Conservation (phyloP, 768 basidiomycete species). For the Agrocybe pediades region DNA sequence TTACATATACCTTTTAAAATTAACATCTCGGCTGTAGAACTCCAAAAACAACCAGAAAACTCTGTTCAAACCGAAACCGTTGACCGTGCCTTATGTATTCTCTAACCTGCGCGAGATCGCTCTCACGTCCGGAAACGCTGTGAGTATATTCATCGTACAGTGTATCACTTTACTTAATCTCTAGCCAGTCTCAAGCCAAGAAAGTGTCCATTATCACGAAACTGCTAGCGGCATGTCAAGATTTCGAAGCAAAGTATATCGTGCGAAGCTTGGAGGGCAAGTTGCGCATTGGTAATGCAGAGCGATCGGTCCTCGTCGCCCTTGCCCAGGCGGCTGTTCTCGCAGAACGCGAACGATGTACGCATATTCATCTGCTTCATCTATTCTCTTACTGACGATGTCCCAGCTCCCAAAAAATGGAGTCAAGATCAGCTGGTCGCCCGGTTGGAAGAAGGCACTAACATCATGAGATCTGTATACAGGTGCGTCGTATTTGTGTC, state of each 20-base stretch:
- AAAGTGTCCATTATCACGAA: conserved; percentile 96
- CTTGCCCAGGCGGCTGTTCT: conserved; percentile 89
- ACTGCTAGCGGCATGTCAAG: conserved; percentile 89
- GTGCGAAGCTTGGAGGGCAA: conserved; percentile 96
- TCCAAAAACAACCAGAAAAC: conserved; percentile 94
- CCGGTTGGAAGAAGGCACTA: conserved; percentile 75
- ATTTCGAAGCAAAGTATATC: conserved; percentile 93
- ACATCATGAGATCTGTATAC: conserved; percentile 86
- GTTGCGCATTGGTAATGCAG: conserved; percentile 94
- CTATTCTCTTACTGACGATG: conserved; percentile 5
- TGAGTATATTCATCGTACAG: conserved; percentile 28
- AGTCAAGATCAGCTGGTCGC: conserved; percentile 70
- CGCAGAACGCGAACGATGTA: conserved; percentile 71
- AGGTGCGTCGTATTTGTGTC: conserved; percentile 52
- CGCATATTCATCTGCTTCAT: conserved; percentile 10
- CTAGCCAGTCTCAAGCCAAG: conserved; percentile 81
- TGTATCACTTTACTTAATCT: neutral
- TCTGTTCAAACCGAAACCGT: conserved; percentile 89
- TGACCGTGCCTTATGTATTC: conserved; percentile 90
- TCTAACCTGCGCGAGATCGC: conserved; percentile 91
- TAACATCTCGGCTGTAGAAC: conserved; percentile 49
- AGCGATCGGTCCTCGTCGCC: conserved; percentile 93
- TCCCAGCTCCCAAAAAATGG: conserved; percentile 70
- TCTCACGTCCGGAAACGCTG: conserved; percentile 78
- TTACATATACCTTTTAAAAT: neutral